Conservation (phyloP, 345 rosid genomes). For the Salix arbutifolia region DNA sequence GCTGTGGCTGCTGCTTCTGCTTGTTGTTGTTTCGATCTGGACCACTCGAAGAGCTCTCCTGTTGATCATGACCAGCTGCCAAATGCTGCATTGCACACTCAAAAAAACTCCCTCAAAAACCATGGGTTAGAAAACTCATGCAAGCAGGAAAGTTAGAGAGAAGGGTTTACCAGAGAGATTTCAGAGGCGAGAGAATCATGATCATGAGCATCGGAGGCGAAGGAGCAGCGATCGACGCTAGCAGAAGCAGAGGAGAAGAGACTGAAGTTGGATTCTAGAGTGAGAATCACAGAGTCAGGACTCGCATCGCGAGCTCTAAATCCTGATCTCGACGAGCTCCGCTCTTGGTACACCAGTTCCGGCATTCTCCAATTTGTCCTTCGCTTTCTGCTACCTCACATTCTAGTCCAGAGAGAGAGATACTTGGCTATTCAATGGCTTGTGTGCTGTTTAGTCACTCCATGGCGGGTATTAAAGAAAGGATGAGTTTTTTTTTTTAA, state of each 20-base stretch:
- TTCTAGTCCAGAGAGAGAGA: constrained; percentile 1
- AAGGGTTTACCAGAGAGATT: constrained; percentile 49
- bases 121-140: constrained; percentile 2
- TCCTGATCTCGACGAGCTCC: constrained; percentile 32
- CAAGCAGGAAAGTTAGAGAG: not conserved
- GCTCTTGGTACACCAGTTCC: constrained; percentile 35
- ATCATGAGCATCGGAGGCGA: constrained; percentile 71
- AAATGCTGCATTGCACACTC: constrained; percentile 39
- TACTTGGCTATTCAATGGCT: not conserved
- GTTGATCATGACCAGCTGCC: constrained; percentile 50
- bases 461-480: not conserved
- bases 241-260: constrained; percentile 88
- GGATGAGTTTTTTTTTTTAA: not conserved
- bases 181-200: constrained; percentile 67
- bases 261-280: constrained; percentile 74
- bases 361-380: constrained; percentile 30
- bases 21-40: constrained; percentile 54
- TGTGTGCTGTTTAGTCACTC: not conserved
- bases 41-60: constrained; percentile 49
- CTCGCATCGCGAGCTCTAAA: constrained; percentile 60
- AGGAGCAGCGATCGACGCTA: constrained; percentile 87
- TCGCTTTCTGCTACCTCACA: constrained; percentile 6
- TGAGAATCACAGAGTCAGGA: constrained; percentile 80
- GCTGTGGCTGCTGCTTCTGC: constrained; percentile 25
- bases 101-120: not conserved